A percentile compares a stretch with the other conserved stretches of the same genome.
Conservation (phyloP, 2,329 filamentous ascomycete genomes). For the Alternaria novae-zelandiae region DNA sequence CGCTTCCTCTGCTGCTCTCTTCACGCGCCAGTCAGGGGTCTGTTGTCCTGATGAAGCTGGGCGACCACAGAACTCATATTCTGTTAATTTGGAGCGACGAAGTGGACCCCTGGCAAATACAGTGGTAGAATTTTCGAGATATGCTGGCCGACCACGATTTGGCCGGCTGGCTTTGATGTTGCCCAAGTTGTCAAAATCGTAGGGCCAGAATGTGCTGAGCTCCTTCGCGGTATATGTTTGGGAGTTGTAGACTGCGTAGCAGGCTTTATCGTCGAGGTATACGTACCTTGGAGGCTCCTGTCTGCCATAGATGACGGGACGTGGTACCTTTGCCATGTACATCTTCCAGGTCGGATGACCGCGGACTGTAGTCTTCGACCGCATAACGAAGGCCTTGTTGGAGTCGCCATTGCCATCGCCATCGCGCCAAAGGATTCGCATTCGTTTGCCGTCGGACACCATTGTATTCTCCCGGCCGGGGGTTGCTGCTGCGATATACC, state of each 20-base stretch:
- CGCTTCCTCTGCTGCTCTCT: not conserved
- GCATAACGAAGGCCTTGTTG: constrained; percentile 31
- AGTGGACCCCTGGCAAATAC: constrained; percentile 16
- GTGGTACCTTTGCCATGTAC: constrained; percentile 40
- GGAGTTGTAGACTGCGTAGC: constrained; percentile 41
- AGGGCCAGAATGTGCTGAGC: constrained; percentile 41
- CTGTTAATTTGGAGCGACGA: not conserved
- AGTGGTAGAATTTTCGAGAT: constrained; percentile 16
- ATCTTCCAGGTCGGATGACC: constrained; percentile 51
- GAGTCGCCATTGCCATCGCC: constrained; percentile 44
- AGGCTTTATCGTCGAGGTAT: constrained; percentile 51
- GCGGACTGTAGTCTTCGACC: constrained; percentile 3
- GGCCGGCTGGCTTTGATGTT: constrained; percentile 38
- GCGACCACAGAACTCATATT: not conserved
- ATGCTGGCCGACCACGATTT: constrained; percentile 49
- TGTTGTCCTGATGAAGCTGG: not conserved
- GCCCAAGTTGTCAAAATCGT: constrained; percentile 47
- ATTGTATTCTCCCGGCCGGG: constrained; percentile 20
- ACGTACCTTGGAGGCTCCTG: constrained; percentile 47
- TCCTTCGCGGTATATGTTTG: constrained; percentile 35
- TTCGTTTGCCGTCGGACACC: constrained; percentile 35
- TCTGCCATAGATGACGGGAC: constrained; percentile 29
- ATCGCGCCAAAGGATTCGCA: constrained; percentile 49
- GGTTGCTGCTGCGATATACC: not conserved
- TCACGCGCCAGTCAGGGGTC: not conserved